Evolutionary conservation across 768 basidiomycete species (phyloP).

Genomic region (Serendipita indica): DNA sequence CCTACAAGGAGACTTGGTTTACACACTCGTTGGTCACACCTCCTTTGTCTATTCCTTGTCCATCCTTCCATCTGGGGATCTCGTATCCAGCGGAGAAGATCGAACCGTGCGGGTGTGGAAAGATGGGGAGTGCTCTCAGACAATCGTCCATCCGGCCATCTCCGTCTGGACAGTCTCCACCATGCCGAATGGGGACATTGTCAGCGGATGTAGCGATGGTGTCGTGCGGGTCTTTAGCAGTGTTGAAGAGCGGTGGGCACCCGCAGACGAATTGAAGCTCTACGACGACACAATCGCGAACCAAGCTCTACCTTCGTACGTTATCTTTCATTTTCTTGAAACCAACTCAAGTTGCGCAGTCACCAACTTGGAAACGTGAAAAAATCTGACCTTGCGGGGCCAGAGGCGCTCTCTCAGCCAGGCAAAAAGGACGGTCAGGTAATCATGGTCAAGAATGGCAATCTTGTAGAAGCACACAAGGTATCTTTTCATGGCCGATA

Average conservation of each 20-base stretch:
- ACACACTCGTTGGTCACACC: slow-evolving; percentile 82
- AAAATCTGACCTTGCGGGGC: slow-evolving; percentile 74
- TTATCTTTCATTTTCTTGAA: background rate
- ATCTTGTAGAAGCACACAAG: slow-evolving; percentile 80
- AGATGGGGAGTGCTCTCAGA: slow-evolving; percentile 80
- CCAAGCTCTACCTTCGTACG: slow-evolving; percentile 55
- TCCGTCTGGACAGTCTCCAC: slow-evolving; percentile 92
- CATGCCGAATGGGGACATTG: slow-evolving; percentile 83
- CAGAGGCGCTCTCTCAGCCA: slow-evolving; percentile 59
- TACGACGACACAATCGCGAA: slow-evolving; percentile 65
- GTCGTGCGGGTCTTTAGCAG: slow-evolving; percentile 74
- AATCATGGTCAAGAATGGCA: slow-evolving; percentile 73
- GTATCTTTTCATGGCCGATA: slow-evolving; percentile 26
- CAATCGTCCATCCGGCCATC: slow-evolving; percentile 82
- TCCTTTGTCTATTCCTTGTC: slow-evolving; percentile 91
- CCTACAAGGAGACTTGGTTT: slow-evolving; percentile 58
- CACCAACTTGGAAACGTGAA: slow-evolving; percentile 89
- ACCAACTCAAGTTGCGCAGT: slow-evolving; percentile 15
- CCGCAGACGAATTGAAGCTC: slow-evolving; percentile 42
- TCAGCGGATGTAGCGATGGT: slow-evolving; percentile 82
- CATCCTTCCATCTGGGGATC: slow-evolving; percentile 62
- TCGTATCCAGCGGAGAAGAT: slow-evolving; percentile 90
- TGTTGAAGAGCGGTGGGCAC: slow-evolving; percentile 57
- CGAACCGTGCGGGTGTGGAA: slow-evolving; percentile 84
- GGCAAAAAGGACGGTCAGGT: slow-evolving; percentile 92